Evolutionary conservation across 164 flowering plant genomes (phyloP), one percentile per base, ranked within the genome.

Genomic region (Hamamelis virginiana): DNA sequence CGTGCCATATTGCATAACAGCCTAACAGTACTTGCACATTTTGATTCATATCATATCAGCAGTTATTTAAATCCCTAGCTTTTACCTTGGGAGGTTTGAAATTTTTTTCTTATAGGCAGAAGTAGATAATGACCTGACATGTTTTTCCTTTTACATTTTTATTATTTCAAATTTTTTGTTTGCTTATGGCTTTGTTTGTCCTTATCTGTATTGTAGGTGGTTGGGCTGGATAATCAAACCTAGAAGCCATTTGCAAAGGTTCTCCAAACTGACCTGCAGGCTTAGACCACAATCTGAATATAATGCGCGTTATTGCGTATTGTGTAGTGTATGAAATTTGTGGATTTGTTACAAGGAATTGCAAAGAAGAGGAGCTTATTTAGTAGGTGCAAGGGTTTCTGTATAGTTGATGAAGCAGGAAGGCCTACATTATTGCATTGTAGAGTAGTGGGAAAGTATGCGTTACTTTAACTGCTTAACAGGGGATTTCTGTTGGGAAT

Each of bases 401-500:
- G 23, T 11, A 22, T 16, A 60, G 21, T 60, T 60, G 44, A 1
- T n/a, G 4, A 33, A 33, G 38, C 16, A 11, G 11, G 45, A 28
- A 33, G 23, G 23, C 45, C 63, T 26, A 5, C 46, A 28, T 33
- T 27, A 22, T 60, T 27, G 43, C 10, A 59, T 19, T 16, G 4
- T 10, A 33, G 63, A 15, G 44, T 18, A n/a, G 10, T 2, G 41
- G 41, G 41, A 10, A 55, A 55, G 9, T 19, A 15, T 8, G 8
- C 26, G 21, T 28, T 18, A 38, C 9, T 25, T 45, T 8, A 18
- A 46, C 28, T 46, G 52, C 13, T 23, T 63, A 25, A 63, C 18
- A 45, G 13, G 66, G 52, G 66, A 33, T 60, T 16, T 23, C 23
- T 60, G 63, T 33, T 47, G 69, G 44, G 27, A 44, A 57, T 33